These are phyloP conservation scores for Herpetomonas tarakana DNA, from an alignment of 208 protist species.

Conservation along the genomic window DNA sequence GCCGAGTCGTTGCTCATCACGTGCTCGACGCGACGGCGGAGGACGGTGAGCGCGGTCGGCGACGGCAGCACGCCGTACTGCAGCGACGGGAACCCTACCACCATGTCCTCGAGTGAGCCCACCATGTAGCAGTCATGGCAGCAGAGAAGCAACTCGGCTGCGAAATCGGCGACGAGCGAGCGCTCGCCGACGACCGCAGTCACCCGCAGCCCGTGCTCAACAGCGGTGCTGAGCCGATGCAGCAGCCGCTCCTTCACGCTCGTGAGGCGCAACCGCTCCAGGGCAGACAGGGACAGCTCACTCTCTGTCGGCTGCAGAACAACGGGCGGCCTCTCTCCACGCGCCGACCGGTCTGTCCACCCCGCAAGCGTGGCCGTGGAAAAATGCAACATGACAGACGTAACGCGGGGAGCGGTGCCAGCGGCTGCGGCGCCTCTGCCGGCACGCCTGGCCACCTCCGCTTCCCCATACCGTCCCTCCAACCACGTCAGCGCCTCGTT, in stretches of 20 bases:
- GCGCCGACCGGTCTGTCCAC: slow-evolving; percentile 3
- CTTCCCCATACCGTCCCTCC: neutral
- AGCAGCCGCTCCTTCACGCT: slow-evolving; percentile 29
- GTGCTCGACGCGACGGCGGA: slow-evolving; percentile 10
- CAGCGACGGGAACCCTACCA: slow-evolving; percentile 36
- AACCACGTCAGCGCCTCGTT: slow-evolving; percentile 11
- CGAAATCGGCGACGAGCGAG: slow-evolving; percentile 23
- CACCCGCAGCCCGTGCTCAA: slow-evolving; percentile 18
- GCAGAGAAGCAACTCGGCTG: slow-evolving; percentile 39
- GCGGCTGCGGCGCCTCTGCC: too few species aligned
- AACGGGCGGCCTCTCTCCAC: neutral
- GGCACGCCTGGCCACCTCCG: too few species aligned
- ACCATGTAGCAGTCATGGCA: slow-evolving; percentile 15
- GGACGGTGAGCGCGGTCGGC: slow-evolving; percentile 14
- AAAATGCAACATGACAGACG: neutral
- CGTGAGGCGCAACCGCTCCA: slow-evolving; percentile 26
- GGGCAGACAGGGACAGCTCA: slow-evolving; percentile 20
- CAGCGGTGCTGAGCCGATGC: slow-evolving; percentile 18
- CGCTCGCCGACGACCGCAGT: slow-evolving; percentile 14
- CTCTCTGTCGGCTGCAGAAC: slow-evolving; percentile 4
- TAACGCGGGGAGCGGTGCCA: neutral
- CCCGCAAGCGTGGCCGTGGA: neutral
- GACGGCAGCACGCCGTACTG: slow-evolving; percentile 32
- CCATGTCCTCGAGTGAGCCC: slow-evolving; percentile 2
- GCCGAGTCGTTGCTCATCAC: neutral